Percentiles rank a stretch among this genome's conserved stretches.
These are phyloP conservation scores for Talaromyces sp. DNA, from an alignment of 2,329 filamentous ascomycete species.

Conservation along the genomic window DNA sequence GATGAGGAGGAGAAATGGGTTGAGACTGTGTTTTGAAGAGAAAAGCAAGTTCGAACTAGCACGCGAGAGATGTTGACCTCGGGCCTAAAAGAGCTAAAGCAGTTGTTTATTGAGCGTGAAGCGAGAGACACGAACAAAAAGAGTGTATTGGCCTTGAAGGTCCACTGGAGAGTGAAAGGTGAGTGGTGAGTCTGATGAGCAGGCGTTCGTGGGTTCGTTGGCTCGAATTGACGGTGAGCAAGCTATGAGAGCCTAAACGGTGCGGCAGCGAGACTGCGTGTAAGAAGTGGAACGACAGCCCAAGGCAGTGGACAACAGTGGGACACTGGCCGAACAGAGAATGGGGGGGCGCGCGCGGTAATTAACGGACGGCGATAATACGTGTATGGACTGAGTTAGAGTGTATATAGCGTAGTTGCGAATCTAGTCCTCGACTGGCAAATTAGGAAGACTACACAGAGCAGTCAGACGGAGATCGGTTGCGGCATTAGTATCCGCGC, in stretches of 20 bases:
- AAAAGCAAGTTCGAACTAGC: neutral
- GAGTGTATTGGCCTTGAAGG: constrained; percentile 16
- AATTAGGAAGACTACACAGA: neutral
- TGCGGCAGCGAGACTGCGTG: constrained; percentile 2
- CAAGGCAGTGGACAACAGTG: constrained; percentile 10
- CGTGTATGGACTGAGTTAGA: neutral
- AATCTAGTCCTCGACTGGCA: neutral
- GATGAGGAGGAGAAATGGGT: neutral
- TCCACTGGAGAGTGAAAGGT: constrained; percentile 9
- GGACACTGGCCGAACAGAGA: neutral
- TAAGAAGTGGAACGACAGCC: constrained; percentile 1
- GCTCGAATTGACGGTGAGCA: constrained; percentile 15
- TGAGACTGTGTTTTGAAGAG: neutral
- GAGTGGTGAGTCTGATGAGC: constrained; percentile 5
- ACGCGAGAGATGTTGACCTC: neutral
- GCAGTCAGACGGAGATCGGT: constrained; percentile 4
- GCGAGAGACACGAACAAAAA: constrained; percentile 8
- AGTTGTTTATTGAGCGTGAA: constrained; percentile 8
- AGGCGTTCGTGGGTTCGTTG: constrained; percentile 11
- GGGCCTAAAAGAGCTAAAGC: neutral
- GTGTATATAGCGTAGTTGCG: neutral
- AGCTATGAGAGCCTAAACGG: constrained; percentile 10
- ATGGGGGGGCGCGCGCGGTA: constrained; percentile 8
- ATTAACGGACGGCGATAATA: constrained; percentile 8
- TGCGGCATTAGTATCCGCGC: constrained; percentile 3